Percentiles rank a stretch among this genome's conserved stretches.
These are phyloP conservation scores for Magnolia kwangsiensis DNA, from an alignment of 164 flowering plant species.

Conservation along the genomic window DNA sequence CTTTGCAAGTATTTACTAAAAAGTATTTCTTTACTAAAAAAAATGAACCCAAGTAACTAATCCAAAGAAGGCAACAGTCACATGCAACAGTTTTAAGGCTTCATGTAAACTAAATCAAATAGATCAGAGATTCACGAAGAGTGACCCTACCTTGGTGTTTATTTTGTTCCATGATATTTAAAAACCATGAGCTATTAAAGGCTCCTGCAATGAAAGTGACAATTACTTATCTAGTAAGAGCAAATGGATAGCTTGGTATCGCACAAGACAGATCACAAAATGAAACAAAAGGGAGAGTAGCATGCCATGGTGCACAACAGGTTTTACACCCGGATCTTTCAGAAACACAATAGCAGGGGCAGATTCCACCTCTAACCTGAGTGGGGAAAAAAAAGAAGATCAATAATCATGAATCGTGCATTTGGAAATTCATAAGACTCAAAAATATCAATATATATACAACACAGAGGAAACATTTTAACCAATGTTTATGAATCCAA, in stretches of 20 bases:
- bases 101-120: neutral
- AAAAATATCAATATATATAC: no score
- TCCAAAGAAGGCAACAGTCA: neutral
- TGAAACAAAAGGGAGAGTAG: conserved; percentile 7
- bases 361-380: conserved; percentile 86
- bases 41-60: neutral
- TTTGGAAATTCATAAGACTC: neutral
- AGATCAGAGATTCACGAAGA: neutral
- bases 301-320: conserved; percentile 74
- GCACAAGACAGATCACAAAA: neutral
- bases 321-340: conserved; percentile 84
- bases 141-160: conserved; percentile 67
- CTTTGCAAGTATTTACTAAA: neutral
- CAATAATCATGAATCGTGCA: neutral
- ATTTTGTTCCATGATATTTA: conserved; percentile 67
- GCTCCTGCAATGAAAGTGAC: conserved; percentile 43
- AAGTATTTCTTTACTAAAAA: neutral
- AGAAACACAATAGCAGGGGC: conserved; percentile 89
- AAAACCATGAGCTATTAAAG: conserved; percentile 49
- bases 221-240: neutral
- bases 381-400: neutral
- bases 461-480: neutral
- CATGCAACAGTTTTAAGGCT: neutral
- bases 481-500: neutral
- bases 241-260: neutral